Base-by-base conservation (phyloP, 305 asterid genomes). In the Fraxinus albicans region DNA sequence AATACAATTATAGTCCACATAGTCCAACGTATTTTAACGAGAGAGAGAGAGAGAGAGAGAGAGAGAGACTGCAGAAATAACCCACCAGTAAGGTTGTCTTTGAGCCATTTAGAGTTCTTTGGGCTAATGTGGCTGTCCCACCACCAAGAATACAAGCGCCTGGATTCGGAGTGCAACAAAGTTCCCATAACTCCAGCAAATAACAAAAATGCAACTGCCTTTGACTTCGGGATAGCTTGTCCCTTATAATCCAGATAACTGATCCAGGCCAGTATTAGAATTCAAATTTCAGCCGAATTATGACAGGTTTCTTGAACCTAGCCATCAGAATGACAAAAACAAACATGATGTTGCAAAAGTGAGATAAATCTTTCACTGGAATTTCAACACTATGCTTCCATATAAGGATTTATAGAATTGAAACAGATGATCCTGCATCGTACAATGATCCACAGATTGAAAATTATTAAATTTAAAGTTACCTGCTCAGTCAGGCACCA, bases 81-180 rank as follows among this genome's bases (percentile, higher is more conserved):
- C 78, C 3, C 8, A 94, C 99, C 98, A 85, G 95, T 90, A 63
- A 94, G 97, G 89, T 96, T 96, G 31, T 96, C 98, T 80, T 96
- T 98, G 86, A 96, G 98, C 99, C 99, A 96, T 90, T 95, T 96
- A 2, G 99, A 96, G 91, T 94, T 96, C 89, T 92, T 96, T 2
- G 99, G 99, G 93, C 90, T 89, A 53, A 88, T 91, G 89, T 96
- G 99, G 92, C 99, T 93, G 81, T 94, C 99, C 99, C 98, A 96
- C 98, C 97, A 96, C 99, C 99, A 96, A 23, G 99, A 96, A 82
- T 94, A 94, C 88, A 82, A 36, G 53, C 95, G 90, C 82, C 95
- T 91, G n/a, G 97, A 89, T 35, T 93, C 97, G 6, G 95, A 88
- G 8, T 87, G 89, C 9, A 88, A 88, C 80, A 91, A 63, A 58